Evolutionary conservation across 2,329 filamentous ascomycete species (phyloP), one percentile per base, ranked within the genome.

Genomic region (Ophiocordyceps polyrhachis-furcata): DNA sequence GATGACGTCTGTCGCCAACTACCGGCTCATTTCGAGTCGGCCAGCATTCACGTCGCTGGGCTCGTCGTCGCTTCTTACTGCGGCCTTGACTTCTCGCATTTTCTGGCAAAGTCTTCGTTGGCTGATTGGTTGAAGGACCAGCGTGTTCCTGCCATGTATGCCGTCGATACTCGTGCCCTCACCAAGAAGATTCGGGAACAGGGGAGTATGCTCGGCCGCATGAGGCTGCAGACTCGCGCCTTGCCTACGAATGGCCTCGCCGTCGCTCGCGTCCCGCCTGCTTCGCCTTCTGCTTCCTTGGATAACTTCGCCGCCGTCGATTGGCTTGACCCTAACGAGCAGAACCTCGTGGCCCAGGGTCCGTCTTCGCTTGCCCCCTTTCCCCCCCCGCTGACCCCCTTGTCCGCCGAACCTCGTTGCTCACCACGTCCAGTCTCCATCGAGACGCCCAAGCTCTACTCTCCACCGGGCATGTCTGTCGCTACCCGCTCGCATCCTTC

Each of bases 71-170:
- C 89, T 46, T 86, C 86, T 9, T 96, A 98, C 65, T 80, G 85
- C 28, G 91, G 88, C 55, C 89, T 96, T 66, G 82, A 93, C 58
- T 98, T 81, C 68, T 96, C 89, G 15, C 91, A 98, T 67, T 86
- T 86, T 68, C 74, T 98, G 47, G 91, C 91, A 41, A 72, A 76
- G 51, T 95, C 88, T 41, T 96, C 89, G 4, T 71, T 98, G 44
- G 89, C 89, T 48, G 73, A 82, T 61, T 98, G 91, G 91, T 74
- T 98, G 56, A 94, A 95, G 69, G 87, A 96, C 66, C 84, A 96
- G 64, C 84, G 80, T 48, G 74, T 98, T 45, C 91, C 91, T 38
- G 91, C 88, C 56, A 87, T 98, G 62, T 91, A 91, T 58, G 91
- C 87, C 47, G 81, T 98, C 49, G 91, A 98, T 66, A 98, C 91